Conservation (phyloP, 345 rosid species). For the Eutrema heterophyllum region DNA sequence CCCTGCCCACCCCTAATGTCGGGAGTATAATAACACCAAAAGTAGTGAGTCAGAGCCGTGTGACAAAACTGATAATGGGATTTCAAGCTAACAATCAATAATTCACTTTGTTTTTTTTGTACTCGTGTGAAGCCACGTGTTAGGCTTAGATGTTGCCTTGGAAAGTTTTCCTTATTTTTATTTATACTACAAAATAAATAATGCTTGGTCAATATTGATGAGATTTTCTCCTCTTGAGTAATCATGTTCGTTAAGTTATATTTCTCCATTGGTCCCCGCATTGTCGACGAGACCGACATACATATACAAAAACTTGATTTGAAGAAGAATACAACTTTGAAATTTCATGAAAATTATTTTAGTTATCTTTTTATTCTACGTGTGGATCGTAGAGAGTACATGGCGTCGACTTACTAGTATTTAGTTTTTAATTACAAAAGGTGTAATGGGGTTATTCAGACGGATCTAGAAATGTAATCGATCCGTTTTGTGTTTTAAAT, state of each 20-base stretch:
- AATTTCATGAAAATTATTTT: background rate
- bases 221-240: background rate
- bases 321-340: background rate
- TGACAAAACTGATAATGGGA: background rate
- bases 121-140: background rate
- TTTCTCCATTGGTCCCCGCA: constrained; percentile 17
- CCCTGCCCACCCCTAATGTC: too few species aligned
- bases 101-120: constrained; percentile 11
- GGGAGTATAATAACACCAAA: background rate
- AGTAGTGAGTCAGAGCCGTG: constrained; percentile 16
- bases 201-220: constrained; percentile 6
- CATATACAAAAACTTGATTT: background rate
- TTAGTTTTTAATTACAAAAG: background rate
- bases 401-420: background rate
- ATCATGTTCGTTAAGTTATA: constrained; percentile 16
- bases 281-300: constrained; percentile 22
- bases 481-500: background rate
- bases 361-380: constrained; percentile 8
- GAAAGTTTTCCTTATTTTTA: background rate
- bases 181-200: background rate
- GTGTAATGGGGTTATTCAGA: background rate
- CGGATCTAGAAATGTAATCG: constrained; percentile 12
- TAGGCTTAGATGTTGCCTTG: background rate
- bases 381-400: background rate
- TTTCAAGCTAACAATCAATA: background rate